Base-by-base conservation (phyloP, 2,329 filamentous ascomycete genomes). In the Verticillium isaacii region DNA sequence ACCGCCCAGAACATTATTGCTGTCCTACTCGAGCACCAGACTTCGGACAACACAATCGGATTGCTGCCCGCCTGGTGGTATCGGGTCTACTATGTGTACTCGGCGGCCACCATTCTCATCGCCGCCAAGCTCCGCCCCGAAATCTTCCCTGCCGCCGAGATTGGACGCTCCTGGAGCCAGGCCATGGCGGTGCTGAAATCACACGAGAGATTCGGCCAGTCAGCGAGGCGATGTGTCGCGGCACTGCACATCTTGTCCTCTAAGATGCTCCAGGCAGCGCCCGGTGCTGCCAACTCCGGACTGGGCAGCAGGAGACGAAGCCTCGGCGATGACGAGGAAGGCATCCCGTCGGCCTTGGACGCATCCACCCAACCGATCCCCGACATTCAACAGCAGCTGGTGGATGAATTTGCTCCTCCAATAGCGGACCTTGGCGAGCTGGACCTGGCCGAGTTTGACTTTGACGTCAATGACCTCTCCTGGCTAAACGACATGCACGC, bases 1-100 rank as follows among this genome's bases (percentile, higher is more conserved):
- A 74, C 69, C 0, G 72, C 75, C 0, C 72, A 74, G 19, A 66
- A 67, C 1, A 70, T 75, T 9, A 74, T 77, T 14, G 60, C 69
- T 0, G 65, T 68, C 1, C 67, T 76, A 1, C 65, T 70, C 1
- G 60, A 70, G 14, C 68, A 75, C 50, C 72, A 73, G n/a, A 64
- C 66, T 0, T 62, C 66, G 6, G 72, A 77, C 7, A 69, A 67
- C 5, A 73, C 71, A 0, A 67, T 75, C 1, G 74, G 74, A 0
- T 64, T 76, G 0, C 64, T 77, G 0, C 75, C 74, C 2, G 74
- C 74, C 0, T 77, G 75, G 75, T 77, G 75, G 75, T 76, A 77
- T 54, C 66, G 74, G 1, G 68, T 77, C 0, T 76, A 74, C 61
- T 77, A 76, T 17, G 64, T 77, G 17, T 76, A 75, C 66, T 72